A percentile compares a stretch with the other conserved stretches of the same genome.
Conservation (phyloP, 345 rosid genomes). For the Crucihimalaya himalaica region DNA sequence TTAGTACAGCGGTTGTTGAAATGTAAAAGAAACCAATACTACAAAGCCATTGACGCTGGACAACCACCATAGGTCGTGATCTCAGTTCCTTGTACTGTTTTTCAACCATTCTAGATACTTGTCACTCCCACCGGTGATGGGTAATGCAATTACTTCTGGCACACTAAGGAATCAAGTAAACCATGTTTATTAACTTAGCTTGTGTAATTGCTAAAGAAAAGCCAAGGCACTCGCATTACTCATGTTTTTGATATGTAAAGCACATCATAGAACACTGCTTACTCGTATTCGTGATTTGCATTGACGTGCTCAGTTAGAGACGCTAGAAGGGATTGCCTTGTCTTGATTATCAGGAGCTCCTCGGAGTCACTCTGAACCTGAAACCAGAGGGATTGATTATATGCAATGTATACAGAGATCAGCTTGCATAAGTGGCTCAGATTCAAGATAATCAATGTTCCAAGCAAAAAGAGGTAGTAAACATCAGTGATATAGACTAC, state of each 20-base stretch:
- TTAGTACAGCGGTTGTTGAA: neutral
- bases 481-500: neutral
- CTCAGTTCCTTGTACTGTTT: constrained; percentile 76
- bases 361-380: constrained; percentile 86
- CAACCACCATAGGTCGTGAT: neutral
- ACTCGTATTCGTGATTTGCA: constrained; percentile 96
- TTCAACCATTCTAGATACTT: constrained; percentile 86
- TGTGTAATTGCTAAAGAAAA: neutral
- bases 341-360: constrained; percentile 89
- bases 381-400: constrained; percentile 19
- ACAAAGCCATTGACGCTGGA: constrained; percentile 21
- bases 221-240: neutral
- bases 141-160: constrained; percentile 91
- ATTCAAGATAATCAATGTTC: constrained; percentile 17
- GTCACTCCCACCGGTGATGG: constrained; percentile 75
- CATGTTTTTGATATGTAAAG: neutral
- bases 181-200: neutral
- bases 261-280: constrained; percentile 36
- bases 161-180: constrained; percentile 45
- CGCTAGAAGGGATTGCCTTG: constrained; percentile 80
- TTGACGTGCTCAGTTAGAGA: constrained; percentile 82
- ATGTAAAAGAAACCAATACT: constrained; percentile 16
- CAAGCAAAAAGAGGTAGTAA: neutral
- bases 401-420: neutral
- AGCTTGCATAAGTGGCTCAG: neutral